Evolutionary conservation across 2,329 filamentous ascomycete genomes (phyloP).

Genomic region (Chaetoscypha palmicola): DNA sequence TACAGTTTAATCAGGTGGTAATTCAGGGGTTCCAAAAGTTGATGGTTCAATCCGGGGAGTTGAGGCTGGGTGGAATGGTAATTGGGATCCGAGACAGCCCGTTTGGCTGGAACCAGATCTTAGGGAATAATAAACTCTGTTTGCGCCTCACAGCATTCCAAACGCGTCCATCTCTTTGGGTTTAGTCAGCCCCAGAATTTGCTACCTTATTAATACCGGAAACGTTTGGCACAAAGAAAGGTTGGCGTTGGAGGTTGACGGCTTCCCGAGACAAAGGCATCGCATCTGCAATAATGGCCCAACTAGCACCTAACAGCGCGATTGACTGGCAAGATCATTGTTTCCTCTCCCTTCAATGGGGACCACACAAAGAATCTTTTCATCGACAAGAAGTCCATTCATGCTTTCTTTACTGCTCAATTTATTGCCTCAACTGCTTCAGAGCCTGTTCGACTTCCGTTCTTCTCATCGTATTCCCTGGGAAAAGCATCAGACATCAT

Average conservation of each 20-base stretch:
- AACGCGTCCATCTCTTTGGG: conserved; percentile 12
- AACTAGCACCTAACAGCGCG: conserved; percentile 19
- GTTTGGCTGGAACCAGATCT: conserved; percentile 9
- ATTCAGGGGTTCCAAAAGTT: conserved; percentile 10
- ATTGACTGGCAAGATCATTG: conserved; percentile 28
- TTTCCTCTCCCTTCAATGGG: conserved; percentile 28
- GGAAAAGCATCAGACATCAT: conserved; percentile 18
- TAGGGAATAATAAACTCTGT: conserved; percentile 14
- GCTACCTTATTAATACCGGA: conserved; percentile 15
- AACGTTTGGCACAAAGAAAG: conserved; percentile 26
- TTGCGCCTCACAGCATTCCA: conserved; percentile 13
- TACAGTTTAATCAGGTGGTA: conserved; percentile 2
- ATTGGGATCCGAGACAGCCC: conserved; percentile 11
- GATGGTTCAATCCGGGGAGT: conserved; percentile 7
- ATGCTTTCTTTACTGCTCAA: conserved; percentile 17
- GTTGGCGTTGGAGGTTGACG: conserved; percentile 23
- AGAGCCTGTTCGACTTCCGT: conserved; percentile 12
- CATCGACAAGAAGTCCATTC: conserved; percentile 29
- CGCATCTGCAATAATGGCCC: conserved; percentile 27
- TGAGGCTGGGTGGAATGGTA: conserved; percentile 6
- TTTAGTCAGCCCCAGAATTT: conserved; percentile 13
- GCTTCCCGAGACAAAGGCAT: conserved; percentile 31
- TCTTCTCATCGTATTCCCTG: conserved; percentile 5
- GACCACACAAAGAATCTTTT: conserved; percentile 27
- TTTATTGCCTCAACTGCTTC: conserved; percentile 14